These are phyloP conservation scores for Paraconiothyrium sp. DNA, from an alignment of 2,329 filamentous ascomycete species.

Conservation along the genomic window DNA sequence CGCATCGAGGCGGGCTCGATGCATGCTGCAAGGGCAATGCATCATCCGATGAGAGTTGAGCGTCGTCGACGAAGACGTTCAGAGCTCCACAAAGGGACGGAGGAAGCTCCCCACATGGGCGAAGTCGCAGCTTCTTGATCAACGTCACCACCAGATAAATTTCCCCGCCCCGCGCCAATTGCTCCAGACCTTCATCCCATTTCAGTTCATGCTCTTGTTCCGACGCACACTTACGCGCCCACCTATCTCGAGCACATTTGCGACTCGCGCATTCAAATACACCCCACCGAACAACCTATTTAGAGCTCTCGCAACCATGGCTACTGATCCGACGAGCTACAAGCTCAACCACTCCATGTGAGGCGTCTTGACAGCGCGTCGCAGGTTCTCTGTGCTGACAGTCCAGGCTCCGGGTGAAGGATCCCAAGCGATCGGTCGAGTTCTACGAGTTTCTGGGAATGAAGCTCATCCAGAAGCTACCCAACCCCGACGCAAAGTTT, in stretches of 20 bases:
- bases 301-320: constrained; percentile 58
- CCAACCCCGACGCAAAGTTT: constrained; percentile 89
- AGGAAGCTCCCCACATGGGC: constrained; percentile 4
- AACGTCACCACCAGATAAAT: constrained; percentile 18
- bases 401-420: constrained; percentile 87
- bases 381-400: constrained; percentile 15
- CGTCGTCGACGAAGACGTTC: neutral
- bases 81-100: neutral
- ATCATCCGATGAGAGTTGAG: neutral
- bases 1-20: neutral
- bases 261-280: constrained; percentile 20
- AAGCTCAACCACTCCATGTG: constrained; percentile 70
- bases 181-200: constrained; percentile 13
- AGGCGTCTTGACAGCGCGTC: constrained; percentile 24
- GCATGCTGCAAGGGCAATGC: neutral
- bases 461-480: constrained; percentile 80
- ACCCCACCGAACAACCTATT: constrained; percentile 23
- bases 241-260: constrained; percentile 18
- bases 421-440: constrained; percentile 83
- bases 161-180: constrained; percentile 19
- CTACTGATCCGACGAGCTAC: constrained; percentile 69
- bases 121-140: constrained; percentile 4
- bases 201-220: constrained; percentile 37
- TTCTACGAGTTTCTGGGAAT: constrained; percentile 96
- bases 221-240: constrained; percentile 24